Evolutionary conservation across 176 grass and related monocot species (phyloP).

Genomic region (Echinochloa phyllopogon): DNA sequence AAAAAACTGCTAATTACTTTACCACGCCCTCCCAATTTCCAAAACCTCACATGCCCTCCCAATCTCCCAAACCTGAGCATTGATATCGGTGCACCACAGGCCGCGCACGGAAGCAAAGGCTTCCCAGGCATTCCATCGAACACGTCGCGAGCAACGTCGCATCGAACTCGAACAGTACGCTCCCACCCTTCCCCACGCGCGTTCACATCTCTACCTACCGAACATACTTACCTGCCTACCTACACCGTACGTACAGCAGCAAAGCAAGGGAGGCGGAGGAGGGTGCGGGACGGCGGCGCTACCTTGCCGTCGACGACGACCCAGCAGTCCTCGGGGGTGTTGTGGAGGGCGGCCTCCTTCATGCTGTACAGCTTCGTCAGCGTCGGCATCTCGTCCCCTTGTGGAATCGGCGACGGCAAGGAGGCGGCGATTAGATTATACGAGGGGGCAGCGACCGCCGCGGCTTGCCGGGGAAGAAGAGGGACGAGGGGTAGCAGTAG

Average conservation of each 20-base stretch:
- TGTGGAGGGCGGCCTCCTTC: constrained; percentile 76
- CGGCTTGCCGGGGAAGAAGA: constrained; percentile 42
- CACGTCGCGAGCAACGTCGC: neutral
- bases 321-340: constrained; percentile 73
- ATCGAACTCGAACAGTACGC: neutral
- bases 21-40: neutral
- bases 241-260: neutral
- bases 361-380: constrained; percentile 81
- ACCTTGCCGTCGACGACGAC: constrained; percentile 90
- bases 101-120: neutral
- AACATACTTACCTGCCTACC: neutral
- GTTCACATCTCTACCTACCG: constrained; percentile 18
- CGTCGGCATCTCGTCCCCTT: constrained; percentile 56
- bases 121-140: constrained; percentile 42
- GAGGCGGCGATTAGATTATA: constrained; percentile 3
- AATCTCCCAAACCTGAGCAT: neutral
- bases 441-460: neutral
- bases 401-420: constrained; percentile 9
- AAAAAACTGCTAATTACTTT: no score
- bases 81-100: neutral
- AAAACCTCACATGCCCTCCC: neutral
- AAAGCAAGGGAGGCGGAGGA: neutral
- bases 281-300: neutral
- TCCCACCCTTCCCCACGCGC: neutral
- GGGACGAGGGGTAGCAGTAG: neutral